Base-by-base conservation (phyloP, 2,329 filamentous ascomycete genomes). In the Aaosphaeria arxii region DNA sequence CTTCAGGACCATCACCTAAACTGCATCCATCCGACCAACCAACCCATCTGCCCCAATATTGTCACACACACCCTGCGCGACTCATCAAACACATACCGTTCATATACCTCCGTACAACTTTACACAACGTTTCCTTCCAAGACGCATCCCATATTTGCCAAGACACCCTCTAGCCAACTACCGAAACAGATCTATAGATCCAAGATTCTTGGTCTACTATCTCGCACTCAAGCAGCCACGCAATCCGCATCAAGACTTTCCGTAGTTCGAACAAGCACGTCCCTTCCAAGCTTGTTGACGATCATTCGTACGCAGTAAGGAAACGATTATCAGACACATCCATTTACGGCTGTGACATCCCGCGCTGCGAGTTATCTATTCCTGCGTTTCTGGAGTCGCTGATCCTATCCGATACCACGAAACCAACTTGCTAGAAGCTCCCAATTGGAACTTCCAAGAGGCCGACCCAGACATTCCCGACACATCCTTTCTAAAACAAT, bases 311-410 rank as follows among this genome's bases (percentile, higher is more conserved):
- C 49, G 47, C 47, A 46, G 40, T 47, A 56, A 24, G 17, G 45
- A 52, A 52, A 42, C 48, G 48, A 51, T 40, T 39, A 30, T 42
- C 46, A n/a, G 35, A 31, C 7, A 30, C 39, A 30, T 38, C 36
- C 39, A 11, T 9, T 42, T 13, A 30, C 49, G 52, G 51, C 59
- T 64, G 64, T 59, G 54, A 65, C 63, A 59, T 61, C 58, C 63
- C 61, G 53, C 62, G 58, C 63, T 55, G 33, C 56, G 60, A 44
- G 30, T 43, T 40, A 49, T 50, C 47, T 47, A 50, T 48, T 50
- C 48, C 46, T 40, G 40, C 44, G 46, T 48, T 53, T 57, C 51
- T 45, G 43, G 44, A 36, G 5, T 7, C 38, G 9, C 11, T 45
- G 7, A 42, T 36, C 35, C 47, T 13, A 24, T 41, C 47, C 38